A percentile compares a stretch with the other conserved stretches of the same genome.
These are phyloP conservation scores for Penicillium concentricum DNA, from an alignment of 2,329 filamentous ascomycete genomes.

Conservation along the genomic window DNA sequence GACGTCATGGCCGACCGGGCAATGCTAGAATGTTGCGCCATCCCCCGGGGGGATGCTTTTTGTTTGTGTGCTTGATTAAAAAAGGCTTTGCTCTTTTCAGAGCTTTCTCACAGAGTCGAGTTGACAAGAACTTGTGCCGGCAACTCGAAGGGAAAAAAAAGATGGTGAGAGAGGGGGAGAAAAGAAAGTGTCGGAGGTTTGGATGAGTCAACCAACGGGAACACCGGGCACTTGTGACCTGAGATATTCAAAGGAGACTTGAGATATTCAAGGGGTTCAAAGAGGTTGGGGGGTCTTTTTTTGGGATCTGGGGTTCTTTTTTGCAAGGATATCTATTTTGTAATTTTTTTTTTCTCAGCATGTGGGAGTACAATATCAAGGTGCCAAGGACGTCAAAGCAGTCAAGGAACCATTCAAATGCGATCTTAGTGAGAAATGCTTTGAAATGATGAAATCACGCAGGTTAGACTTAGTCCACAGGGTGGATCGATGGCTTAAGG, in stretches of 20 bases:
- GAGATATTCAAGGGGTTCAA: background rate
- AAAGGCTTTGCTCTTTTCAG: conserved; percentile 1
- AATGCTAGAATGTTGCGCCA: conserved; percentile 50
- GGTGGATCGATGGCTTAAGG: conserved; percentile 10
- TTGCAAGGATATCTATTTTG: background rate
- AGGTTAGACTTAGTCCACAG: background rate
- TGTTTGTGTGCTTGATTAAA: background rate
- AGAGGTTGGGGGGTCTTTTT: background rate
- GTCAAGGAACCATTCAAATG: background rate
- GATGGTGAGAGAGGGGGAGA: conserved; percentile 13
- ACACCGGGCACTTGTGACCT: conserved; percentile 12
- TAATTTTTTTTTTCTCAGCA: background rate
- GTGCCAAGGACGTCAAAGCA: background rate
- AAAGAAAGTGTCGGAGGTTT: conserved; percentile 17
- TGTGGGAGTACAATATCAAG: background rate
- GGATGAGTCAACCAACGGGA: conserved; percentile 21
- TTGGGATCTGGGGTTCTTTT: background rate
- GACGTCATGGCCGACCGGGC: conserved; percentile 52
- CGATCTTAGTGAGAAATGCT: background rate
- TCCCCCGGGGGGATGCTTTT: conserved; percentile 23
- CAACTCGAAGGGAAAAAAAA: background rate
- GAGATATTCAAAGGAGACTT: background rate
- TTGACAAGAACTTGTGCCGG: background rate
- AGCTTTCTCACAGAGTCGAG: conserved; percentile 5
- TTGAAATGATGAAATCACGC: conserved; percentile 7